Evolutionary conservation across 2,329 filamentous ascomycete species (phyloP).

Genomic region (Sporothrix curviconia): DNA sequence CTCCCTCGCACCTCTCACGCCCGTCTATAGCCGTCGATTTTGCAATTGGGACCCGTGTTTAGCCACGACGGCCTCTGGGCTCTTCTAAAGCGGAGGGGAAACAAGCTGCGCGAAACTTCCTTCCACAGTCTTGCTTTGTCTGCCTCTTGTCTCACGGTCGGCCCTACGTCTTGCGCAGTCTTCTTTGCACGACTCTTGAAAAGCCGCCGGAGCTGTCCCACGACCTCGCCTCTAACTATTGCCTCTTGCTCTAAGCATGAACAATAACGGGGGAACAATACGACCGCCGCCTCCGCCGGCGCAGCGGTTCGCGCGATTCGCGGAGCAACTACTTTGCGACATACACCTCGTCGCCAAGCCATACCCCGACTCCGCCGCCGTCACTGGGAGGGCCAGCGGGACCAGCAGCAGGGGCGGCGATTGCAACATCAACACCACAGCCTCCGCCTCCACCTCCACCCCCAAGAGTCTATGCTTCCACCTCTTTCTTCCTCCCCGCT

Average conservation of each 20-base stretch:
- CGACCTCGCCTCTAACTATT: background rate
- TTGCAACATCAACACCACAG: background rate
- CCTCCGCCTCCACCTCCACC: constrained; percentile 15
- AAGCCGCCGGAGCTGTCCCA: background rate
- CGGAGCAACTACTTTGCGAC: constrained; percentile 51
- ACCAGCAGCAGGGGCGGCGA: background rate
- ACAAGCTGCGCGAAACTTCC: background rate
- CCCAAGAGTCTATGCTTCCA: constrained; percentile 10
- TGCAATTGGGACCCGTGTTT: background rate
- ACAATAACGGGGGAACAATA: constrained; percentile 7
- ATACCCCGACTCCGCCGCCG: constrained; percentile 12
- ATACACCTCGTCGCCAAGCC: constrained; percentile 32
- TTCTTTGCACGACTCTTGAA: background rate
- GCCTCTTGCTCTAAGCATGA: constrained; percentile 4
- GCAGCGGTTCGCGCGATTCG: constrained; percentile 9
- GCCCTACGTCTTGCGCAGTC: background rate
- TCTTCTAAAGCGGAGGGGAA: background rate
- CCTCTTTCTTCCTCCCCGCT: constrained; percentile 11
- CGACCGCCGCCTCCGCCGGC: constrained; percentile 12
- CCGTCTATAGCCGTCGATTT: background rate
- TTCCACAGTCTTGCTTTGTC: background rate
- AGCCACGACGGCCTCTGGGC: too few species aligned
- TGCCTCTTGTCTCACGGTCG: too few species aligned
- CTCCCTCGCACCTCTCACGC: background rate
- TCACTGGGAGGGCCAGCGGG: background rate